Percentiles rank a stretch among this genome's conserved stretches.
Conservation (phyloP, 805 yeast genomes). For the Wickerhamiella kazuoi region DNA sequence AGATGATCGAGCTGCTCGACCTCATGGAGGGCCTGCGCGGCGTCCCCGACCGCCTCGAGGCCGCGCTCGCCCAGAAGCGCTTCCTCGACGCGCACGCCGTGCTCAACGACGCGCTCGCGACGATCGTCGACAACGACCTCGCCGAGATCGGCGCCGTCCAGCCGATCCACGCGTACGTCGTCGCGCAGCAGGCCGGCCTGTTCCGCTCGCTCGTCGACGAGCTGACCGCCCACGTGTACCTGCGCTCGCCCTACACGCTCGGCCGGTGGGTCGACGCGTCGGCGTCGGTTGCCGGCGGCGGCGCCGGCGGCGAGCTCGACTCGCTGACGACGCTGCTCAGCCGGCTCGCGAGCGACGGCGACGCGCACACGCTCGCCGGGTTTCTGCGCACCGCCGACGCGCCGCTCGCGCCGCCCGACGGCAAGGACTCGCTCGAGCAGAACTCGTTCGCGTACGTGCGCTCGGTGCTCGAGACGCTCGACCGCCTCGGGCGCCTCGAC, state of each 20-base stretch:
- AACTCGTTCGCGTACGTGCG: conserved; percentile 39
- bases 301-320: conserved; percentile 1
- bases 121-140: conserved; percentile 19
- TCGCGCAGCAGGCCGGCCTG: conserved; percentile 27
- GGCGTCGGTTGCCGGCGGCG: conserved; percentile 9
- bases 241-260: conserved; percentile 28
- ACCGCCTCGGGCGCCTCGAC: conserved; percentile 42
- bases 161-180: conserved; percentile 18
- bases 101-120: conserved; percentile 27
- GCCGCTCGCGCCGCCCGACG: conserved; percentile 4
- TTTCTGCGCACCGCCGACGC: conserved; percentile 7
- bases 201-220: conserved; percentile 67
- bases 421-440: conserved; percentile 14
- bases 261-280: conserved; percentile 14
- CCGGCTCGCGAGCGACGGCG: neutral
- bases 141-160: conserved; percentile 18
- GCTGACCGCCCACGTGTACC: conserved; percentile 47
- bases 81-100: conserved; percentile 48
- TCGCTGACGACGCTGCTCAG: neutral
- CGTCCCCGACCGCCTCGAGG: conserved; percentile 48
- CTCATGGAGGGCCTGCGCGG: conserved; percentile 43
- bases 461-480: conserved; percentile 36
- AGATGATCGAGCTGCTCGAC: conserved; percentile 52
- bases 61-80: conserved; percentile 46
- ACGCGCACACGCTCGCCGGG: neutral